These are phyloP conservation scores for Pyrenochaeta sp. DNA, from an alignment of 2,329 filamentous ascomycete genomes.

Conservation along the genomic window DNA sequence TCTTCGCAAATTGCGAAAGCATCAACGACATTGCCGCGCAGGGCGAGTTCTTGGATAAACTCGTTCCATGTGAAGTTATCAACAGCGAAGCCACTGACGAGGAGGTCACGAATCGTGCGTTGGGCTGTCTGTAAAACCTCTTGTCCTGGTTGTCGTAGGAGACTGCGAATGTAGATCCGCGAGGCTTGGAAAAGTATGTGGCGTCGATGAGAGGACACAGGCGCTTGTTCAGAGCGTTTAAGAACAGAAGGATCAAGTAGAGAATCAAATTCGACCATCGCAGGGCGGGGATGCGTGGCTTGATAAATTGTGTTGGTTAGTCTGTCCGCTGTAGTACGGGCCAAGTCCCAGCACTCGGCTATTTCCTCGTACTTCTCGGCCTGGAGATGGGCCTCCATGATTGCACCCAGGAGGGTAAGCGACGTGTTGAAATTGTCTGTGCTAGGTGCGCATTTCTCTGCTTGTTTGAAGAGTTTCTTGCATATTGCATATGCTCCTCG, in stretches of 20 bases:
- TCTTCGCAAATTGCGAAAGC: constrained; percentile 80
- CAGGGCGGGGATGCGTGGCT: constrained; percentile 43
- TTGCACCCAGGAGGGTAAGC: constrained; percentile 55
- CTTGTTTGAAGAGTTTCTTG: constrained; percentile 36
- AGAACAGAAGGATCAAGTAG: constrained; percentile 30
- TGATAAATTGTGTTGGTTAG: constrained; percentile 42
- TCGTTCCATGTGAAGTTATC: constrained; percentile 83
- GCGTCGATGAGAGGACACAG: constrained; percentile 48
- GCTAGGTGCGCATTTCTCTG: constrained; percentile 21
- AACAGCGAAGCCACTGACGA: constrained; percentile 72
- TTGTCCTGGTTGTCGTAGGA: constrained; percentile 56
- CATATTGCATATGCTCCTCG: constrained; percentile 54
- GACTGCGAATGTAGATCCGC: constrained; percentile 60
- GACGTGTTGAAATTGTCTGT: constrained; percentile 26
- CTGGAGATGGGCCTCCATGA: constrained; percentile 72
- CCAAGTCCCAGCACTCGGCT: constrained; percentile 70
- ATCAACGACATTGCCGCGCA: constrained; percentile 64
- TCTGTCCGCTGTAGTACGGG: constrained; percentile 61
- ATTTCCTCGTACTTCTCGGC: constrained; percentile 67
- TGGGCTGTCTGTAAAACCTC: constrained; percentile 38
- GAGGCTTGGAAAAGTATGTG: constrained; percentile 59
- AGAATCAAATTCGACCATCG: constrained; percentile 18
- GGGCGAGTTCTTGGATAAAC: constrained; percentile 72
- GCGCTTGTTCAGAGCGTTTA: constrained; percentile 24
- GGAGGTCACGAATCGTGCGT: constrained; percentile 60